phyloP scores from a whole-genome alignment of 306 rosid species.

The Dryas drummondii region DNA sequence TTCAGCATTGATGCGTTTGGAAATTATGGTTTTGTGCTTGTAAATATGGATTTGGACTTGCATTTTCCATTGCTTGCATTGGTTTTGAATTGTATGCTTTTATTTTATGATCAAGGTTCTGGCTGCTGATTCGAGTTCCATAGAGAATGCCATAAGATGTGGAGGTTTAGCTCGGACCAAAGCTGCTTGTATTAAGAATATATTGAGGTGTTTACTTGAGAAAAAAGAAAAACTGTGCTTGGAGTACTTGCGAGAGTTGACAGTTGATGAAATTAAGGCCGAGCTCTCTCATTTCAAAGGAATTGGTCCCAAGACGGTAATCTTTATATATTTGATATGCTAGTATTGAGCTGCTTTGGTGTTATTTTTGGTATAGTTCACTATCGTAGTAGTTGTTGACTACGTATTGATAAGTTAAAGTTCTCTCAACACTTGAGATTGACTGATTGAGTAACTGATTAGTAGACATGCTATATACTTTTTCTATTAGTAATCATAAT shows the following conservation, averaged over 20 bases:
- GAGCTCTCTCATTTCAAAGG: slow-evolving; percentile 84
- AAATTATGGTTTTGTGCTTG: not conserved
- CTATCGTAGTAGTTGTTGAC: not conserved
- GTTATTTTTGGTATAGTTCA: not conserved
- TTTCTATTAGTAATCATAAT: no score
- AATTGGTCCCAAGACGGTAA: slow-evolving; percentile 89
- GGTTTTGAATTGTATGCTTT: slow-evolving; percentile 19
- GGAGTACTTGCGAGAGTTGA: slow-evolving; percentile 69
- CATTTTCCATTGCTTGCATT: not conserved
- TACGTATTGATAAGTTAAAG: not conserved
- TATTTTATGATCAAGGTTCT: slow-evolving; percentile 52
- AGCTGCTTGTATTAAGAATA: slow-evolving; percentile 70
- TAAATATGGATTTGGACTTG: not conserved
- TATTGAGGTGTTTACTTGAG: slow-evolving; percentile 60
- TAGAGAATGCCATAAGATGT: slow-evolving; percentile 77
- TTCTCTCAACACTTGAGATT: not conserved
- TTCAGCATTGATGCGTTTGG: not conserved
- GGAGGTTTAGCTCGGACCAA: slow-evolving; percentile 92
- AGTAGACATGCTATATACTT: no score
- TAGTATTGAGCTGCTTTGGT: slow-evolving; percentile 2
- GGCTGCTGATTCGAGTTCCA: slow-evolving; percentile 49
- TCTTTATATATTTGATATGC: slow-evolving; percentile 28
- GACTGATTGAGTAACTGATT: no score
- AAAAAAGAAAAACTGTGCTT: slow-evolving; percentile 70
- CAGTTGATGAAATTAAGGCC: slow-evolving; percentile 63